Evolutionary conservation across 2,329 filamentous ascomycete species (phyloP), one percentile per base, ranked within the genome.

Genomic region (Furcasterigmium sp.): DNA sequence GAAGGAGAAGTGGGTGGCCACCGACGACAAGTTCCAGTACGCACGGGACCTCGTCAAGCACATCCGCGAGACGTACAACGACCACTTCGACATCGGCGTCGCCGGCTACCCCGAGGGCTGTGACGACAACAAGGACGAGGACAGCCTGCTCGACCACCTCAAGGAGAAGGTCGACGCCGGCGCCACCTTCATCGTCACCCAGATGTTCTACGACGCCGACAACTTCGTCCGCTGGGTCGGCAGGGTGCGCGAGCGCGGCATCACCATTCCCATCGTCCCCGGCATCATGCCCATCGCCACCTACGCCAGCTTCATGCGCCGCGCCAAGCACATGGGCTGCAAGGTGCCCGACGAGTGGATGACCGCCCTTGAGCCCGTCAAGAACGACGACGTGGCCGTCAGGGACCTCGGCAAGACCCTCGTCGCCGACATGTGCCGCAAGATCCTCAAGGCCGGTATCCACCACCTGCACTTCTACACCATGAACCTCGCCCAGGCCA

Each of bases 121-220:
- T 55, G 93, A 98, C 56, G 93, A 97, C 63, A 90, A 95, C 62
- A 82, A 87, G 55, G 83, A 95, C 57, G 84, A 89, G 42, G 90
- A 95, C 37, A 67, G 80, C 47, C 76, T 98, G 56, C 80, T 98
- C 50, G 84, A 93, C 51, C 93, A 97, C 63, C 69, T 98, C 58
- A 51, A 97, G 70, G 87, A 97, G 65, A 98, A 98, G 72, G 84
- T 97, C 26, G 93, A 98, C 61, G 87, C 88, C 46, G 93, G 93
- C 41, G 91, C 85, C 49, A 85, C 86, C 7, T 98, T 97, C 62
- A 87, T 98, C 51, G 87, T 98, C 42, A 97, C 93, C 0, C 93
- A 98, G 69, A 98, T 98, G 93, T 97, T 97, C 69, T 98, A 98
- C 72, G 91, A 98, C 58, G 91, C 82, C 39, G 91, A 98, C 58